Conservation (phyloP, 2,329 filamentous ascomycete genomes). For the Neofusicoccum cordaticola region DNA sequence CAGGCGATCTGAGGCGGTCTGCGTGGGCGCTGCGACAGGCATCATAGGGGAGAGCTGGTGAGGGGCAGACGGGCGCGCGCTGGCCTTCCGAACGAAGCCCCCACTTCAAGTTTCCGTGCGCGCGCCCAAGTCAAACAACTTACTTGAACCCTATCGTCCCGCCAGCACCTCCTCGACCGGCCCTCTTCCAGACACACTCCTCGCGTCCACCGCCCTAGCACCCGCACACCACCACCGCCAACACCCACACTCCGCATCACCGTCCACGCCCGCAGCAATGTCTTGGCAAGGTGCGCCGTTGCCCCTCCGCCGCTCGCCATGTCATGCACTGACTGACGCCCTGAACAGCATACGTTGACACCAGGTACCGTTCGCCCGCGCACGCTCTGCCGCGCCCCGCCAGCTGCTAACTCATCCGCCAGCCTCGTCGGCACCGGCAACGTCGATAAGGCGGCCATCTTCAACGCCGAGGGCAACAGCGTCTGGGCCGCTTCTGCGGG, state of each 20-base stretch:
- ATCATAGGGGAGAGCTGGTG: slow-evolving; percentile 8
- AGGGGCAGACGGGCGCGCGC: slow-evolving; percentile 16
- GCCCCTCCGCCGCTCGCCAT: slow-evolving; percentile 12
- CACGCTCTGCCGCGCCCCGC: background rate
- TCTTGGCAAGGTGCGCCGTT: slow-evolving; percentile 42
- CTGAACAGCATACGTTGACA: slow-evolving; percentile 40
- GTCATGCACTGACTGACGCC: slow-evolving; percentile 24
- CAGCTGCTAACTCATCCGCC: slow-evolving; percentile 15
- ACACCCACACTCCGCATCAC: slow-evolving; percentile 1
- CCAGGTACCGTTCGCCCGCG: slow-evolving; percentile 29
- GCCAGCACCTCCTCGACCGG: slow-evolving; percentile 6
- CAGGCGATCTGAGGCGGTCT: slow-evolving; percentile 17
- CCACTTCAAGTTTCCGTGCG: slow-evolving; percentile 17
- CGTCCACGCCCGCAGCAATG: slow-evolving; percentile 30
- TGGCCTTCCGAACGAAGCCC: slow-evolving; percentile 8
- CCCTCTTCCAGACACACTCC: slow-evolving; percentile 25
- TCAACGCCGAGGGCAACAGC: slow-evolving; percentile 47
- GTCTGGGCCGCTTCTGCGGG: slow-evolving; percentile 80
- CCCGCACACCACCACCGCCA: slow-evolving; percentile 18
- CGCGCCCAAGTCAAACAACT: slow-evolving; percentile 16
- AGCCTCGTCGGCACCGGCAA: slow-evolving; percentile 44
- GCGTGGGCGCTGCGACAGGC: background rate
- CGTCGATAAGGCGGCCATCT: slow-evolving; percentile 51
- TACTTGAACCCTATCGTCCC: slow-evolving; percentile 19
- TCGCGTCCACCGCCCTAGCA: slow-evolving; percentile 22